Percentiles rank a stretch among this genome's conserved stretches.
These are phyloP conservation scores for Erysimum cheiranthoides DNA, from an alignment of 345 rosid genomes.

Conservation along the genomic window DNA sequence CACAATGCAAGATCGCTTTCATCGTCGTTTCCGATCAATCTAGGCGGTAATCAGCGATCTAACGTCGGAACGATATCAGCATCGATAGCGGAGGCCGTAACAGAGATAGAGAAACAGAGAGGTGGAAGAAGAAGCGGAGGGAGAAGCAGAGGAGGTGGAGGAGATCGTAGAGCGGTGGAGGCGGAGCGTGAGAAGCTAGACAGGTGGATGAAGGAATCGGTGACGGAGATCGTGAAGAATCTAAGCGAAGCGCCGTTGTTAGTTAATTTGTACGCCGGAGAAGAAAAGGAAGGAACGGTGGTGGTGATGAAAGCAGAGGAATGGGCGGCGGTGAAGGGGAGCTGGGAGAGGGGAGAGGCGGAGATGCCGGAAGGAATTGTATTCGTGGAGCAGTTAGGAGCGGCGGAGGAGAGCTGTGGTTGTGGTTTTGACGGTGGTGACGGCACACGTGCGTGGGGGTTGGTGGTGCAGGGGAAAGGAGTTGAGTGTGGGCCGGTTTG, in stretches of 20 bases:
- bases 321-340: slow-evolving; percentile 39
- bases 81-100: slow-evolving; percentile 30
- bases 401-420: slow-evolving; percentile 46
- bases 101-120: slow-evolving; percentile 41
- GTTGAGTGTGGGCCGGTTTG: slow-evolving; percentile 59
- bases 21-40: slow-evolving; percentile 27
- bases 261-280: slow-evolving; percentile 34
- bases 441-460: slow-evolving; percentile 69
- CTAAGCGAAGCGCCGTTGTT: slow-evolving; percentile 42
- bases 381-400: slow-evolving; percentile 43
- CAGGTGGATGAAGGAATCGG: slow-evolving; percentile 46
- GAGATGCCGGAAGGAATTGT: slow-evolving; percentile 47
- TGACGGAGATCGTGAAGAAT: slow-evolving; percentile 45
- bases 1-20: slow-evolving; percentile 32
- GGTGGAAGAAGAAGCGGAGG: slow-evolving; percentile 22
- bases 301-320: slow-evolving; percentile 48
- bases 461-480: slow-evolving; percentile 79
- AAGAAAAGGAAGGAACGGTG: slow-evolving; percentile 34
- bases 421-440: slow-evolving; percentile 60
- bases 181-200: slow-evolving; percentile 42
- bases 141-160: neutral
- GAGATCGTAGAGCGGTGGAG: slow-evolving; percentile 33
- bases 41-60: slow-evolving; percentile 15
- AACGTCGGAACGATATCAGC: slow-evolving; percentile 35
- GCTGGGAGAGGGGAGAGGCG: slow-evolving; percentile 49